A percentile compares a stretch with the other conserved stretches of the same genome.
Evolutionary conservation across 495 filamentous ascomycete genomes (phyloP).

Genomic region (Ramalina peruviana): DNA sequence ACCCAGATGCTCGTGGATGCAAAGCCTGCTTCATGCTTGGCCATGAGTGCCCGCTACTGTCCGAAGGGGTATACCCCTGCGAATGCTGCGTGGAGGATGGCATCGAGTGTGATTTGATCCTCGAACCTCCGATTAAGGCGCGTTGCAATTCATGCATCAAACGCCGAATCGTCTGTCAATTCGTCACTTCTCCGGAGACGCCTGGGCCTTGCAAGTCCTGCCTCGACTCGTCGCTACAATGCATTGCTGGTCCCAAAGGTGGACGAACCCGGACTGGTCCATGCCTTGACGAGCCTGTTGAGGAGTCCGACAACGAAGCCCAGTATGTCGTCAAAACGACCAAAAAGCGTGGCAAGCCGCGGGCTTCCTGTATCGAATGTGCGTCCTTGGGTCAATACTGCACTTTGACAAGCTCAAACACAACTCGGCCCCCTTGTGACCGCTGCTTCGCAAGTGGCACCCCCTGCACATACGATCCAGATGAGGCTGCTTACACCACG

Average conservation of each 20-base stretch:
- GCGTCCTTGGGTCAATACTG: constrained; percentile 1
- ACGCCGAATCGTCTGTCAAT: constrained; percentile 2
- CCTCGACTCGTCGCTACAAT: constrained; percentile 2
- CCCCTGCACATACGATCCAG: constrained; percentile 4
- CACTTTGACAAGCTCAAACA: constrained; percentile 1
- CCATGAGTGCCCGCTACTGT: constrained; percentile 8
- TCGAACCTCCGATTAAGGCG: constrained; percentile 6
- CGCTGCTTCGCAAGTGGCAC: neutral
- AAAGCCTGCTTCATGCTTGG: constrained; percentile 9
- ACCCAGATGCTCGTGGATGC: constrained; percentile 14
- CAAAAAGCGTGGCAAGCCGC: no score
- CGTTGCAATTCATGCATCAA: constrained; percentile 7
- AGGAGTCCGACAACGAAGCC: neutral
- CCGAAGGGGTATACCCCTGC: constrained; percentile 15
- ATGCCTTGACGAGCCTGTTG: constrained; percentile 7
- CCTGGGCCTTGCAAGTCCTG: constrained; percentile 7
- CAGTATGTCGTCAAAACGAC: no score
- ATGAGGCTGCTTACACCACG: no score
- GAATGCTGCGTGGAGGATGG: constrained; percentile 5
- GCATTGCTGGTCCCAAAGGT: constrained; percentile 11
- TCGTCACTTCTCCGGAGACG: neutral
- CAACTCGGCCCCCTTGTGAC: neutral
- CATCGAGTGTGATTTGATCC: constrained; percentile 12
- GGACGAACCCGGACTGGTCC: constrained; percentile 14
- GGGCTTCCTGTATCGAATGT: constrained; percentile 8